phyloP scores from a whole-genome alignment of 345 rosid genomes.

The Adansonia digitata region DNA sequence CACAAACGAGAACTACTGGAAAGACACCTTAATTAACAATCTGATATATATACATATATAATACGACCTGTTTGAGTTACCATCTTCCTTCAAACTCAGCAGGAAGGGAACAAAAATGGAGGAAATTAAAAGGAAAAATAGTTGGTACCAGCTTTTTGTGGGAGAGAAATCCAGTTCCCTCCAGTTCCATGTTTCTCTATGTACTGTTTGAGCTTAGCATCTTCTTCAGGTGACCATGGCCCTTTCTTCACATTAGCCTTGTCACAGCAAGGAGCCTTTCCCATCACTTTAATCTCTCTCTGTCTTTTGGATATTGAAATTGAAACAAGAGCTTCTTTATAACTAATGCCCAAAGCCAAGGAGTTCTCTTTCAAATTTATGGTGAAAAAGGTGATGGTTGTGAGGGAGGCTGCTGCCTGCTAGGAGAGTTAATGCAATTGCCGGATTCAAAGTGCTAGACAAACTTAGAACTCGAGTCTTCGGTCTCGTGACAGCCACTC shows the following conservation, averaged over 20 bases:
- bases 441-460: too few relatives aligned
- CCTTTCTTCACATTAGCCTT: slow-evolving; percentile 84
- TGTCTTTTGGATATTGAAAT: not conserved
- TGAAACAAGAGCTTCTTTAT: not conserved
- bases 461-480: too few relatives aligned
- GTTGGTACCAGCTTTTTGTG: slow-evolving; percentile 62
- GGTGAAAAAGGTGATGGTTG: not conserved
- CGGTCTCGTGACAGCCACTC: too few relatives aligned
- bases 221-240: slow-evolving; percentile 95
- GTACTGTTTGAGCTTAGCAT: slow-evolving; percentile 69
- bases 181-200: slow-evolving; percentile 61
- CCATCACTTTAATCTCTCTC: slow-evolving; percentile 39
- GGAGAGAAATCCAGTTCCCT: slow-evolving; percentile 85
- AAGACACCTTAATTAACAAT: not conserved
- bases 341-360: too few relatives aligned
- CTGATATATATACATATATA: not conserved
- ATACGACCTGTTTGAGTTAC: not conserved
- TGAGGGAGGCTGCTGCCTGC: not conserved
- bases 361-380: not conserved
- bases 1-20: not conserved
- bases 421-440: too few relatives aligned
- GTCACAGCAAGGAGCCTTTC: slow-evolving; percentile 94
- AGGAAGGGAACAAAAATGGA: not conserved
- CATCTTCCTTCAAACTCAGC: not conserved
- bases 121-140: not conserved